Percentiles rank a stretch among this genome's conserved stretches.
Evolutionary conservation across 148 eudicot species (phyloP).

Genomic region (Oxyria digyna): DNA sequence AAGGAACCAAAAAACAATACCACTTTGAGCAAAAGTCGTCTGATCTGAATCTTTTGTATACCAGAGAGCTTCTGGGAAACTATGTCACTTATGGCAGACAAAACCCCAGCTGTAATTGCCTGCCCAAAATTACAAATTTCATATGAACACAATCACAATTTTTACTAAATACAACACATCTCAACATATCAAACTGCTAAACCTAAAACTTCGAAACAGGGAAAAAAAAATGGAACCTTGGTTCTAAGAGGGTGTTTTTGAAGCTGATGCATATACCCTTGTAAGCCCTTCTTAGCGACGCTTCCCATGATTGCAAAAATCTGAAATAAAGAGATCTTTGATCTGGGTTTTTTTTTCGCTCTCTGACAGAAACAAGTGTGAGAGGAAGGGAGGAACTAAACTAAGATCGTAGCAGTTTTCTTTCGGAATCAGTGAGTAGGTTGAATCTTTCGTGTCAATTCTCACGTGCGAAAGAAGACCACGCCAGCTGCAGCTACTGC

Average conservation of each 20-base stretch:
- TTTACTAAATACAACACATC: background rate
- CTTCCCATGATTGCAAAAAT: conserved; percentile 7
- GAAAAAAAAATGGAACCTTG: background rate
- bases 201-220: background rate
- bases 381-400: background rate
- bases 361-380: background rate
- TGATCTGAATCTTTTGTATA: conserved; percentile 74
- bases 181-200: background rate
- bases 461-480: background rate
- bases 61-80: conserved; percentile 91
- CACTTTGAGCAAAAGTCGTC: conserved; percentile 94
- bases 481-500: background rate
- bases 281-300: conserved; percentile 10
- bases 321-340: background rate
- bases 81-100: conserved; percentile 83
- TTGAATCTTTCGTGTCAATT: background rate
- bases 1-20: conserved; percentile 18
- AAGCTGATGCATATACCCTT: conserved; percentile 8
- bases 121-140: conserved; percentile 8
- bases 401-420: background rate
- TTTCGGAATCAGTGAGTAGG: background rate
- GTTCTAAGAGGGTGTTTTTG: conserved; percentile 9
- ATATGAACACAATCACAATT: background rate
- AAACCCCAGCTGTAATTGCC: conserved; percentile 82
- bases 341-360: background rate